Base-by-base conservation (phyloP, 2,329 filamentous ascomycete species). In the Pyricularia pennisetigena region DNA sequence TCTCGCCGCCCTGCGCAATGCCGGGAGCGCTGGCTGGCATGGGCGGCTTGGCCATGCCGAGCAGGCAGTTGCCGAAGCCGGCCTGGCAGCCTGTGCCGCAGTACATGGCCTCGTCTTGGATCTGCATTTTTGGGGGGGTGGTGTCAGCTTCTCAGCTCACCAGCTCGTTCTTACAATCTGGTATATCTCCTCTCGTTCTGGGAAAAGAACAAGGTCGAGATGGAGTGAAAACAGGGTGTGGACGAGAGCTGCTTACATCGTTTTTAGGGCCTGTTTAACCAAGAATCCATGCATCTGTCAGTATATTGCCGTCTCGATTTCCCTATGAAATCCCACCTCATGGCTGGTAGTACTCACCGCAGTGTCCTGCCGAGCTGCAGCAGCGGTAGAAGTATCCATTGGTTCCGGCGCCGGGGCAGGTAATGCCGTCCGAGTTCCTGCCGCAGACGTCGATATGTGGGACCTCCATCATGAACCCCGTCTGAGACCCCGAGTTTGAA, bases 291-390 rank as follows among this genome's bases (percentile, higher is more conserved):
- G 5, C 10, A 9, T 59, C 54, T 61, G 23, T 61, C 57, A 24
- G 57, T 28, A 61, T 24, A 61, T 61, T 24, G 3, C 41, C 41
- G 6, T 7, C 41, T 7, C 20, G 41, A 9, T 20, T n/a, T n/a
- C 20, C 20, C 20, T 20, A n/a, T 0, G 20, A 54, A 54, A 3
- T 16, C 2, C 32, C 2, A 41, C 16, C 14, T 41, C 6, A 4
- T 8, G 6, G 32, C 14, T n/a, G n/a, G 1, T 54, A 9, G 16
- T n/a, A 62, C 59, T 62, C 6, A 62, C 59, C 59, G 14, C 59
- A 62, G 59, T 62, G 59, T 62, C 59, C 59, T 26, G 59, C 59
- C 9, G 59, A 62, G 59, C 59, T 62, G 59, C 59, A 62, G 59
- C 59, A 62, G 26, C 59, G 59, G 26, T 62, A 62, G 20, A 62